Percentiles rank a stretch among this genome's conserved stretches.
Conservation (phyloP, 805 yeast species). For the Starmerella geochares region DNA sequence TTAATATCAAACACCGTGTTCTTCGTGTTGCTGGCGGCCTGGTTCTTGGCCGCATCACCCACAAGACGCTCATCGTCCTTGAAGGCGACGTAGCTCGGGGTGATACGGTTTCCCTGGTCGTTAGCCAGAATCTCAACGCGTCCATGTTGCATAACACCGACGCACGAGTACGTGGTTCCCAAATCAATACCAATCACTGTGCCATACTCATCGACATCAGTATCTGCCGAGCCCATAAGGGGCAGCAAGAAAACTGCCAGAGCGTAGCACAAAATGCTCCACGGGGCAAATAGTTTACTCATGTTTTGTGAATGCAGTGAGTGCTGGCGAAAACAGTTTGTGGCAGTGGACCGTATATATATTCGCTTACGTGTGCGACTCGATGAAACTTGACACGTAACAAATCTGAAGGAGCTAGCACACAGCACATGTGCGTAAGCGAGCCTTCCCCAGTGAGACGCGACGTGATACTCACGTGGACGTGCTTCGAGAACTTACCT, state of each 20-base stretch:
- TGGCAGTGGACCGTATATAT: not conserved
- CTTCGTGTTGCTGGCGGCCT: slow-evolving; percentile 76
- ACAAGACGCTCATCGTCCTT: slow-evolving; percentile 84
- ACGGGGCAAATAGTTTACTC: slow-evolving; percentile 25
- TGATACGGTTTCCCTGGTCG: slow-evolving; percentile 95
- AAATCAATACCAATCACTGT: slow-evolving; percentile 85
- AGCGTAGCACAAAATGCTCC: slow-evolving; percentile 32
- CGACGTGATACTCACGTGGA: slow-evolving; percentile 1
- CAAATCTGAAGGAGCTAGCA: slow-evolving; percentile 1
- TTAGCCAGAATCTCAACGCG: slow-evolving; percentile 88
- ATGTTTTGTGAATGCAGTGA: slow-evolving; percentile 6
- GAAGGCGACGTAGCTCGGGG: slow-evolving; percentile 91
- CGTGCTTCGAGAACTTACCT: slow-evolving; percentile 7
- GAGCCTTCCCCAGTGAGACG: not conserved
- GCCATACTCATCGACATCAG: slow-evolving; percentile 35
- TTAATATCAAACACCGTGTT: slow-evolving; percentile 87
- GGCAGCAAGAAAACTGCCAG: slow-evolving; percentile 32
- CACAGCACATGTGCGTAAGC: not conserved
- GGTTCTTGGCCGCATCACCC: slow-evolving; percentile 95
- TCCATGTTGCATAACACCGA: slow-evolving; percentile 75
- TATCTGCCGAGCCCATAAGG: slow-evolving; percentile 26
- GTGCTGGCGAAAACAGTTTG: not conserved
- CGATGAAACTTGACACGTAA: slow-evolving; percentile 17
- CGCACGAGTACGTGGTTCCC: slow-evolving; percentile 97
- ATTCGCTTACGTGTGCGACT: slow-evolving; percentile 15